Base-by-base conservation (phyloP, 345 rosid species). In the Salix exigua region DNA sequence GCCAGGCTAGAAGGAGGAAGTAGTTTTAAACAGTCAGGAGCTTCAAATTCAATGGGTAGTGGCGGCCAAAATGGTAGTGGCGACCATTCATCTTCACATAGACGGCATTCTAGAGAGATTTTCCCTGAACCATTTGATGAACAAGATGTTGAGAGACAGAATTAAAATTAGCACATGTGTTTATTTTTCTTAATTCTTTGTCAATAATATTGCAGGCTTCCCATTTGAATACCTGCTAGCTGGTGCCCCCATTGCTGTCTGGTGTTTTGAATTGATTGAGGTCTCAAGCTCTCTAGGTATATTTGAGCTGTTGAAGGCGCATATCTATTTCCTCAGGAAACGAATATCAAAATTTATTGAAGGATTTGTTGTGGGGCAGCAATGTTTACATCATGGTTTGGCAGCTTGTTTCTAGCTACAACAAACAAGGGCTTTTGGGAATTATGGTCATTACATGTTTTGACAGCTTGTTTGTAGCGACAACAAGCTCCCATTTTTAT, bases 11-110 rank as follows among this genome's bases (percentile, higher is more conserved):
- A 83, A 80, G 89, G 86, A 48, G 75, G 85, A 5, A 79, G 88
- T 73, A 89, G 97, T 81, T 80, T 91, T 37, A 95, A 89, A 76
- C 92, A 86, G 78, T 92, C 97, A 0, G 90, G 83, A 74, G 85
- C 92, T 2, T 86, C 91, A 21, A 94, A 94, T 55, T 96, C 99
- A 0, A 91, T 90, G 80, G 95, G 97, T 18, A 96, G 98, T 31
- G 87, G 37, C 0, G 37, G 89, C 10, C 93, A 81, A 68, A 89
- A 83, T 68, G 86, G 87, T 35, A 84, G 80, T 3, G 89, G 89
- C 17, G 92, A 89, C 62, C 87, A 86, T 74, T 94, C 97, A 35
- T 92, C 97, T 42, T 96, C 99, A 0, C 91, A 76, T 17, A 89
- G 97, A 78, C 86, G 88, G 84, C 87, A 89, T 42, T 94, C 97